These are phyloP conservation scores for Gynandropsis gynandra DNA, from an alignment of 345 rosid species.

Conservation along the genomic window DNA sequence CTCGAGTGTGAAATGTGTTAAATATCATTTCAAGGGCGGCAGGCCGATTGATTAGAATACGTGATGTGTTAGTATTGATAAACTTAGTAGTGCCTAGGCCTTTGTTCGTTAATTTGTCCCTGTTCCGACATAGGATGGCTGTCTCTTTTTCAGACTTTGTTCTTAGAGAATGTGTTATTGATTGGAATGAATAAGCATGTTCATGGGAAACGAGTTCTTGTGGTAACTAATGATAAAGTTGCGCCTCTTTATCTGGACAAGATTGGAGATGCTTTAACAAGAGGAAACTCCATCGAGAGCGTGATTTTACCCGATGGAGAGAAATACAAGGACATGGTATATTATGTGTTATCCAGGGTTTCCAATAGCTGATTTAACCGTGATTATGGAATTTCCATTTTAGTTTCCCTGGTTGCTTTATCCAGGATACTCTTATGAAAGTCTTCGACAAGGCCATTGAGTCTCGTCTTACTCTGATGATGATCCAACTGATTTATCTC, in stretches of 20 bases:
- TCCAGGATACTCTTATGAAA: conserved; percentile 79
- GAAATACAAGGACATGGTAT: conserved; percentile 80
- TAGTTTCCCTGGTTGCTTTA: too few relatives aligned
- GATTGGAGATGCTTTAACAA: conserved; percentile 67
- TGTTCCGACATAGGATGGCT: too few relatives aligned
- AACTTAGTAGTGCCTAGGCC: not conserved
- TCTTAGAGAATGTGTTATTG: conserved; percentile 2
- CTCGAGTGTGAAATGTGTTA: not conserved
- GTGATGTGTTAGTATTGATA: not conserved
- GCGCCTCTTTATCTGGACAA: conserved; percentile 72
- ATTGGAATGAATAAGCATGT: conserved; percentile 63
- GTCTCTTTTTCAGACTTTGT: not conserved
- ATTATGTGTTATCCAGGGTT: conserved; percentile 4
- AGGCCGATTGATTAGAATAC: too few relatives aligned
- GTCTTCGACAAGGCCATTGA: conserved; percentile 92
- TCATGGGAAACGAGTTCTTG: too few relatives aligned
- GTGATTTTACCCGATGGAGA: conserved; percentile 94
- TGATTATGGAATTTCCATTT: too few relatives aligned
- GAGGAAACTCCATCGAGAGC: conserved; percentile 69
- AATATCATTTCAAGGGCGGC: too few relatives aligned
- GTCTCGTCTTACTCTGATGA: too few relatives aligned
- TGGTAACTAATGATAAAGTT: conserved; percentile 71
- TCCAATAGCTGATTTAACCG: not conserved
- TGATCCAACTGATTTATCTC: too few relatives aligned
- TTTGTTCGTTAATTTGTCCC: too few relatives aligned